phyloP scores from a whole-genome alignment of 139 green algal genomes.

The Penium margaritaceum region DNA sequence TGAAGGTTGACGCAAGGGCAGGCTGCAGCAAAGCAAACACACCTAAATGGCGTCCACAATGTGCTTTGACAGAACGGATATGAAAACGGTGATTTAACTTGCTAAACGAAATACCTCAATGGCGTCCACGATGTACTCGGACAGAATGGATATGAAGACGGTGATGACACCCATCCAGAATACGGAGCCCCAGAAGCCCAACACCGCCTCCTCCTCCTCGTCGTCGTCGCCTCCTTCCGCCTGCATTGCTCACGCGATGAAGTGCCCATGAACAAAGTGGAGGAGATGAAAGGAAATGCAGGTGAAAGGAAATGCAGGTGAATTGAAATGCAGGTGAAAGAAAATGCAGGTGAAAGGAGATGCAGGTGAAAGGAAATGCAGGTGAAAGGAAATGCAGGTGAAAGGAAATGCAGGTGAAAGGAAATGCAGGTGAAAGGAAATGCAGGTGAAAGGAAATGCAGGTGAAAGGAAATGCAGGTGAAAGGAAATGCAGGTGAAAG shows the following conservation, averaged over 20 bases:
- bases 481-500: too few species aligned
- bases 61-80: slow-evolving; percentile 65
- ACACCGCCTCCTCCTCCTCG: slow-evolving; percentile 24
- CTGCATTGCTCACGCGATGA: background rate
- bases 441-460: too few species aligned
- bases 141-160: slow-evolving; percentile 65
- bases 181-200: slow-evolving; percentile 50
- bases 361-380: background rate
- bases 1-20: too few species aligned
- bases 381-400: background rate
- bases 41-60: slow-evolving; percentile 61
- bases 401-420: background rate
- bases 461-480: too few species aligned
- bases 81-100: slow-evolving; percentile 59
- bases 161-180: slow-evolving; percentile 65
- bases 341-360: background rate
- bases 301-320: background rate
- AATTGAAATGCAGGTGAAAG: background rate
- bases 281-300: background rate
- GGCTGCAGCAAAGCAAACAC: too few species aligned
- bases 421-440: too few species aligned
- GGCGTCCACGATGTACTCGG: slow-evolving; percentile 59
- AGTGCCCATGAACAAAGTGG: background rate
- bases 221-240: slow-evolving; percentile 39
- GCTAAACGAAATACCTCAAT: slow-evolving; percentile 49